Conservation (phyloP, 371 early-diverging fungal species). For the Mucor irregularis region DNA sequence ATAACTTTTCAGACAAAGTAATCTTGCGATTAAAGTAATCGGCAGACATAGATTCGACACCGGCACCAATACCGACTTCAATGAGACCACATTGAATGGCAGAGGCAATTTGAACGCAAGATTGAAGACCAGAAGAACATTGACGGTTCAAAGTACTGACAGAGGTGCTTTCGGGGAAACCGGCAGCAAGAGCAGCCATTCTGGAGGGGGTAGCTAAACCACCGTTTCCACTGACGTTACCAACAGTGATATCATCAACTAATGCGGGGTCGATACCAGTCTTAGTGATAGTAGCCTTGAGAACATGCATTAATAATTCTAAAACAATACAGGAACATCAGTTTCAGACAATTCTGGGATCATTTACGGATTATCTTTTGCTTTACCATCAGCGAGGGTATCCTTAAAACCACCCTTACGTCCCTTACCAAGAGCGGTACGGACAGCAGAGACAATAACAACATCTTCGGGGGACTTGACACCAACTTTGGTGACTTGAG, state of each 20-base stretch:
- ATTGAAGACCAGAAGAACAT: slow-evolving; percentile 97
- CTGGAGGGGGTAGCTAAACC: slow-evolving; percentile 87
- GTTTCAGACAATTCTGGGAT: background rate
- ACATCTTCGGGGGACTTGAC: slow-evolving; percentile 86
- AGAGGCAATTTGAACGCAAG: slow-evolving; percentile 86
- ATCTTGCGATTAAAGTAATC: slow-evolving; percentile 74
- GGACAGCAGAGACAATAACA: slow-evolving; percentile 85
- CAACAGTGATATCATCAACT: slow-evolving; percentile 95
- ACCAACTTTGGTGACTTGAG: slow-evolving; percentile 42
- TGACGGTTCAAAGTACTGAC: slow-evolving; percentile 95
- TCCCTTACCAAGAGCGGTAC: slow-evolving; percentile 91
- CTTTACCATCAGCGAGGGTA: slow-evolving; percentile 68
- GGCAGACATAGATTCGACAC: slow-evolving; percentile 97
- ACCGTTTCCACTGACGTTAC: slow-evolving; percentile 91
- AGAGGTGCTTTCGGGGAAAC: slow-evolving; percentile 86
- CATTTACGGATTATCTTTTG: background rate
- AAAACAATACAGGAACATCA: too few species aligned
- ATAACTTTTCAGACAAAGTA: slow-evolving; percentile 71
- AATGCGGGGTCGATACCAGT: slow-evolving; percentile 86
- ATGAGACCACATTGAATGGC: slow-evolving; percentile 92
- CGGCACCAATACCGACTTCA: slow-evolving; percentile 96
- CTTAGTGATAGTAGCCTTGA: slow-evolving; percentile 80
- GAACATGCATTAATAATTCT: slow-evolving; percentile 82
- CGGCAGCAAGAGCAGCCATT: slow-evolving; percentile 95
- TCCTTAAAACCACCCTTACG: slow-evolving; percentile 96